Conservation (phyloP, 768 basidiomycete genomes). For the Pholiota conissans region DNA sequence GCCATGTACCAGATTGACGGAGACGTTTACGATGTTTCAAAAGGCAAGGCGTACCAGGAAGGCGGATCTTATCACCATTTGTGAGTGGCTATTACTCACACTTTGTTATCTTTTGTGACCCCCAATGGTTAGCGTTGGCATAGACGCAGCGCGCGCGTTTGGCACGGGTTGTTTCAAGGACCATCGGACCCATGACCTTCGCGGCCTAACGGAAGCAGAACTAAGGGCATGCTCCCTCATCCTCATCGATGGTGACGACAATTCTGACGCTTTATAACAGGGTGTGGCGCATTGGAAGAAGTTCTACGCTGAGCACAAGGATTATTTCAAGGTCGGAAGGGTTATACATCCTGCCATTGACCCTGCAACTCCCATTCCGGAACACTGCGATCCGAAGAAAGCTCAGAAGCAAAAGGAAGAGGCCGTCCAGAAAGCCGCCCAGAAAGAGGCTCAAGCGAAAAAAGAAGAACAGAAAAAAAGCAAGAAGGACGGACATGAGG, state of each 20-base stretch:
- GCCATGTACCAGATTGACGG: slow-evolving; percentile 70
- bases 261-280: slow-evolving; percentile 35
- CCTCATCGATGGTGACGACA: not conserved
- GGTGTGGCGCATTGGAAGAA: slow-evolving; percentile 85
- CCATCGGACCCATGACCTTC: slow-evolving; percentile 89
- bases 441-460: slow-evolving; percentile 21
- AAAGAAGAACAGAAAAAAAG: slow-evolving; percentile 19
- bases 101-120: slow-evolving; percentile 15
- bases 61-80: slow-evolving; percentile 82
- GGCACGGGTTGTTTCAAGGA: slow-evolving; percentile 91
- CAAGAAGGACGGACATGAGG: slow-evolving; percentile 29
- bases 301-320: slow-evolving; percentile 82
- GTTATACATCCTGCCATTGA: slow-evolving; percentile 79
- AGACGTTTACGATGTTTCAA: slow-evolving; percentile 91
- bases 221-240: slow-evolving; percentile 48
- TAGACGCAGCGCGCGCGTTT: slow-evolving; percentile 90
- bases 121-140: slow-evolving; percentile 58
- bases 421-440: slow-evolving; percentile 23
- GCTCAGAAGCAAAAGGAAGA: slow-evolving; percentile 31
- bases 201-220: slow-evolving; percentile 76
- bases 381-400: slow-evolving; percentile 72
- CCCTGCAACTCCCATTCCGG: slow-evolving; percentile 70
- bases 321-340: slow-evolving; percentile 75
- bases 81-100: slow-evolving; percentile 36
- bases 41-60: slow-evolving; percentile 78